Base-by-base conservation (phyloP, 1,284 basidiomycete genomes). In the Lignosus rhinocerotis region DNA sequence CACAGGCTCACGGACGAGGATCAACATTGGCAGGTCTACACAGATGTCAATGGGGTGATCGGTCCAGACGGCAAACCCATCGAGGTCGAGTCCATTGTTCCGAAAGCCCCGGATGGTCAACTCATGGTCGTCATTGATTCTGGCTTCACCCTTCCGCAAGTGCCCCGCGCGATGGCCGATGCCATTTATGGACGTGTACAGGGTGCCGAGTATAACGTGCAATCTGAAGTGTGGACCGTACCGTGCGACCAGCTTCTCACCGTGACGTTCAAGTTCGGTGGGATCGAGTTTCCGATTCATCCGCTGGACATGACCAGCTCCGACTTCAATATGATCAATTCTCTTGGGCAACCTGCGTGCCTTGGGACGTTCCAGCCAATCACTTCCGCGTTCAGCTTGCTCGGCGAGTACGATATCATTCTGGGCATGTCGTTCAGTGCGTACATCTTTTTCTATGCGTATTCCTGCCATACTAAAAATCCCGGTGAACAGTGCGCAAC, bases 331-430 rank as follows among this genome's bases (percentile, higher is more conserved):
- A 75, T 79, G 58, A 72, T 75, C 2, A 80, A 86, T 67, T 70
- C 77, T 5, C 79, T 74, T n/a, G 88, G 89, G 25, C 81, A 78
- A 62, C 72, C 78, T 54, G 80, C 84, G 6, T 92, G 89, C 68
- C 79, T 87, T 58, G 89, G 89, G 25, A 78, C 87, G 51, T 92
- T 90, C 78, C 89, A 92, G 77, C 89, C 89, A 9, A 91, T 91
- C 66, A 90, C 88, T 8, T 84, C 84, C 10, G 88, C 89, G 9
- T 90, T 90, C 73, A 88, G 86, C 75, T 64, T 90, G 31, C 78
- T 89, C 16, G 88, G 87, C 55, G 82, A 88, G 69, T 91, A 90
- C 60, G 90, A 92, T 66, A 84, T 90, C 78, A 90, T 92, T 66
- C 78, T 92, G 53, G 90, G 90, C 63, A 92, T 92, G 90, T 81